Evolutionary conservation across 2,329 filamentous ascomycete genomes (phyloP), one percentile per base, ranked within the genome.

Genomic region (Cladophialophora exuberans): DNA sequence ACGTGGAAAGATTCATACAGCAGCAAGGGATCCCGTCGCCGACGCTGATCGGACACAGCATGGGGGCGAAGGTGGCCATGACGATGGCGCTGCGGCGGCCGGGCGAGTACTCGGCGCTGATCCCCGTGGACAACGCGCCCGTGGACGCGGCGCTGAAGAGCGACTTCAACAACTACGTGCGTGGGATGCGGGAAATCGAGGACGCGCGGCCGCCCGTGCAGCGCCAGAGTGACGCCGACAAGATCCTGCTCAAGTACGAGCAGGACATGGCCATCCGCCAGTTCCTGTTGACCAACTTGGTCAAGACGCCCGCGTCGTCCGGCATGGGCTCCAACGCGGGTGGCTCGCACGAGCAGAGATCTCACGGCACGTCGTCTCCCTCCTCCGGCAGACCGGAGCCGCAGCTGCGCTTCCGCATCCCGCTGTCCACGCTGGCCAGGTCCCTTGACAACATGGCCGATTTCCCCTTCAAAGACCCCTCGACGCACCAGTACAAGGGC

Each of bases 31-130:
- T 86, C 4, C 75, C 80, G 39, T 76, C 88, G 23, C 79, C 86
- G 1, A 90, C 88, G 0, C 75, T 97, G 23, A 94, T 97, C 66
- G 93, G 93, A 0, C 94, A 97, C 73, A 96, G 90, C 1, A 97
- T 97, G 93, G 93, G 94, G 60, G 93, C 93, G 42, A 97, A 97
- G 77, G 86, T 88, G 1, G 90, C 90, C 64, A 97, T 97, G 93
- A 79, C 88, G 0, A 77, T 97, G 55, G 90, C 90, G 3, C 81
- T 97, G 30, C 78, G 81, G 38, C 80, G 83, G 1, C 89, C 90
- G 0, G 76, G 83, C 4, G 74, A 85, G 2, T 80, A 96, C 55
- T 78, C 80, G 13, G 83, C 87, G 64, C 76, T 97, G 47, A 81
- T 97, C 23, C 81, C 90, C 1, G 91, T 97, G 10, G 93, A 97